Base-by-base conservation (phyloP, 306 rosid species). In the Mimosa bimucronata region DNA sequence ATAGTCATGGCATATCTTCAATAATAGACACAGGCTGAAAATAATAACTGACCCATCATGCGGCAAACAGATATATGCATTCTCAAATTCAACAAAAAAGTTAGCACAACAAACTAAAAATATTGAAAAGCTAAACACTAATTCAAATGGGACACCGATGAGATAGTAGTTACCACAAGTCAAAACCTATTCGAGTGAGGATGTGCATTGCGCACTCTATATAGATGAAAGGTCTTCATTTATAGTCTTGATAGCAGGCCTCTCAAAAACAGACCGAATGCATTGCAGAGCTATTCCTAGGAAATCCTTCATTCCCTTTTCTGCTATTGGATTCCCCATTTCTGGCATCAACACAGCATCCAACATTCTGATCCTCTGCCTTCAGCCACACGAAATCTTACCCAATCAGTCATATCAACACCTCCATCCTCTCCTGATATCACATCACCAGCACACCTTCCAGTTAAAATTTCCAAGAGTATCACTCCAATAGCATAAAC, bases 391-490 rank as follows among this genome's bases (percentile, higher is more conserved):
- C 93, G 88, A 69, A 93, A 67, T 74, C 92, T 91, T 38, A 93
- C 87, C 97, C 97, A 96, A 50, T 96, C 99, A 30, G 97, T 90
- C 86, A 96, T 74, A 86, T 96, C 97, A 46, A 87, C 94, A 29
- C 96, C 92, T 28, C 96, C 97, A 9, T 88, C 98, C 70, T 89
- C 96, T 16, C 96, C 90, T 0, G 97, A 88, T 28, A 95, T 87
- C 83, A 93, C 98, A 88, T 95, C 98, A 10, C 98, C 99, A 30
- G 99, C 98, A 66, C 98, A 93, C 79, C 97, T 93, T 90, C 98
- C 99, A 9, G 97, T 89, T 72, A 96, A 75, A 81, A 96, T 97
- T 65, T 96, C 99, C 85, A 90, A 79, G 26, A 93, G 83, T 68
- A 93, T 86, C 84, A 96, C 98, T 65, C 99, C 99, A 68, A 93